Conservation (phyloP, 2,329 filamentous ascomycete genomes). For the Coniochaeta prunicola region DNA sequence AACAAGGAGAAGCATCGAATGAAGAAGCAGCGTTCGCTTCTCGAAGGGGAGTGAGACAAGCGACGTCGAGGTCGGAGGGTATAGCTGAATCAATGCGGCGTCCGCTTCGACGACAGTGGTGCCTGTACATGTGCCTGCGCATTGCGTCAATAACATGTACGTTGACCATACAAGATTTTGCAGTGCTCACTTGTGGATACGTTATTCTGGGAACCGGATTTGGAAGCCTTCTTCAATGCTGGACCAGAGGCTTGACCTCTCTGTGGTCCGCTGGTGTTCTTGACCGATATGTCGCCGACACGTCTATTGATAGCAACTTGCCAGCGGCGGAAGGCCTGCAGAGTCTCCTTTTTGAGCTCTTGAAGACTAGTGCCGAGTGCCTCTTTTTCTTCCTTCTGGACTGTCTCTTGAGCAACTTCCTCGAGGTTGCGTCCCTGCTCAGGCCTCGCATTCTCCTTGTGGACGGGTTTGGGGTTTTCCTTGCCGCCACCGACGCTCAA, state of each 20-base stretch:
- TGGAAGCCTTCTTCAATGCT: slow-evolving; percentile 18
- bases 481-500: slow-evolving; percentile 4
- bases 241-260: slow-evolving; percentile 13
- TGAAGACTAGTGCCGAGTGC: slow-evolving; percentile 25
- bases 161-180: neutral
- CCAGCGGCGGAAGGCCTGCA: slow-evolving; percentile 77
- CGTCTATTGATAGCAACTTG: slow-evolving; percentile 61
- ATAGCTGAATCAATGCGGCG: slow-evolving; percentile 39
- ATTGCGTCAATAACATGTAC: neutral
- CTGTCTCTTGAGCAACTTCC: neutral
- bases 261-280: slow-evolving; percentile 24
- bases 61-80: slow-evolving; percentile 52
- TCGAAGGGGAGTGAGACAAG: slow-evolving; percentile 53
- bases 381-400: slow-evolving; percentile 24
- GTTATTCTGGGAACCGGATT: neutral
- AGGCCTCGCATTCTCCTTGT: neutral
- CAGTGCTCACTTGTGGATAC: slow-evolving; percentile 13
- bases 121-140: neutral
- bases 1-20: slow-evolving; percentile 64
- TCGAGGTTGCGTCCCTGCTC: neutral
- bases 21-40: slow-evolving; percentile 61
- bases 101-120: slow-evolving; percentile 37
- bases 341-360: slow-evolving; percentile 61
- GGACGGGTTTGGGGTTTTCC: slow-evolving; percentile 5
- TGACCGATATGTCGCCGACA: slow-evolving; percentile 58